Evolutionary conservation across 768 basidiomycete genomes (phyloP), one percentile per base, ranked within the genome.

Genomic region (Leccinum subtestaceum): DNA sequence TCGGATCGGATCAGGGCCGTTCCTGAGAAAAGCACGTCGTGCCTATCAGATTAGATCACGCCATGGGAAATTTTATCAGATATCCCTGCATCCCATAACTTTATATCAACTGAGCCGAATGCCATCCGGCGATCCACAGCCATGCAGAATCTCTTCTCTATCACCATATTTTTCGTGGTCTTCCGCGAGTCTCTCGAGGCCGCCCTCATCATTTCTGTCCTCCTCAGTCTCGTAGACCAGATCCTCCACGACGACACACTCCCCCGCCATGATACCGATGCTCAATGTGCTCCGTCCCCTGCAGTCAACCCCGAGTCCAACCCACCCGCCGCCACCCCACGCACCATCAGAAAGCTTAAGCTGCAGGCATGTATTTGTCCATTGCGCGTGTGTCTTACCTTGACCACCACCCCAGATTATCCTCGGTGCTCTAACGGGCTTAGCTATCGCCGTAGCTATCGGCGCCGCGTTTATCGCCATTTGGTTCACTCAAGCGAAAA

Each of bases 121-220:
- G 5, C 17, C 6, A 19, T 19, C 10, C 10, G 11, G 8, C 25
- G 1, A 11, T 21, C 12, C 17, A 15, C 40, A 43, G n/a, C 40
- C 40, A 65, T 65, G 62, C 25, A 23, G 61, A 82, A 85, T 68
- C 76, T 95, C 56, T 97, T 97, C 76, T 91, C 90, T 58, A 82
- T 95, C 57, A 86, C 93, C 68, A 93, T 98, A 65, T 97, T 95
- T 80, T 94, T 98, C 82, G 94, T 97, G 76, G 86, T 95, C 76
- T 94, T 96, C 74, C 85, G 95, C 70, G 95, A 97, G 82, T 90
- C 93, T 5, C 82, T 97, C 62, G 95, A 97, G 78, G 91, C 93
- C 4, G 86, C 85, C 46, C 89, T 98, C 77, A 93, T 98, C 80
- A 76, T 97, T 71, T 91, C 93, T 6, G 93, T 96, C 58, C 84